Conservation (phyloP, 306 rosid species). For the Sphenostylis stenocarpa region DNA sequence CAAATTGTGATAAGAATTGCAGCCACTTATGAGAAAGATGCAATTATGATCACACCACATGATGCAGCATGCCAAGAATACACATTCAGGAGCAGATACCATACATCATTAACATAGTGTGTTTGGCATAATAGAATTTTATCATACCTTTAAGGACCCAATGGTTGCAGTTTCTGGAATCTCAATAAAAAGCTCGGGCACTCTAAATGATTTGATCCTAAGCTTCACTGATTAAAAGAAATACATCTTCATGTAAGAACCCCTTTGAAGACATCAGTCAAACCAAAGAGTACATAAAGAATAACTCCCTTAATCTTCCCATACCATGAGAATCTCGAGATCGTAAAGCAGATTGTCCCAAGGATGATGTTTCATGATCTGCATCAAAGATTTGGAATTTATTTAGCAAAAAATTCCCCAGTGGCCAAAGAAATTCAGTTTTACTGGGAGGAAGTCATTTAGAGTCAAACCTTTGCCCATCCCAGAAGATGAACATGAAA, state of each 20-base stretch:
- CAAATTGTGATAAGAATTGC: conserved; percentile 18
- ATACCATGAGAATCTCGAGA: conserved; percentile 84
- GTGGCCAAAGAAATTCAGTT: conserved; percentile 2
- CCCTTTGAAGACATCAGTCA: conserved; percentile 49
- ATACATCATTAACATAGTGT: background rate
- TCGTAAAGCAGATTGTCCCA: conserved; percentile 42
- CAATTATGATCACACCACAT: conserved; percentile 15
- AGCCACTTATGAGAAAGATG: background rate
- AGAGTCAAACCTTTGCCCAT: conserved; percentile 50
- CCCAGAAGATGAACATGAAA: conserved; percentile 48
- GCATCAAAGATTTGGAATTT: conserved; percentile 28
- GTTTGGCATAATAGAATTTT: conserved; percentile 10
- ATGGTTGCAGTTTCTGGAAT: conserved; percentile 85
- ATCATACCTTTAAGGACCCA: conserved; percentile 82
- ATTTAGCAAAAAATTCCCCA: conserved; percentile 28
- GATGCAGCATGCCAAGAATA: conserved; percentile 17
- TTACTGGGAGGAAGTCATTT: conserved; percentile 24
- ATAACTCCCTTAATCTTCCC: conserved; percentile 42
- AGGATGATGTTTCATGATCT: conserved; percentile 55
- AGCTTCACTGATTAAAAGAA: conserved; percentile 77
- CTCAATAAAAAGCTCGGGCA: conserved; percentile 91
- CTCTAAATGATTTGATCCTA: conserved; percentile 90
- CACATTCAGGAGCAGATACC: background rate
- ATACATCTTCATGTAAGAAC: conserved; percentile 44
- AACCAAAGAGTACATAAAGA: conserved; percentile 40